These are phyloP conservation scores for Leishmania arabica DNA, from an alignment of 208 protist genomes.

Conservation along the genomic window DNA sequence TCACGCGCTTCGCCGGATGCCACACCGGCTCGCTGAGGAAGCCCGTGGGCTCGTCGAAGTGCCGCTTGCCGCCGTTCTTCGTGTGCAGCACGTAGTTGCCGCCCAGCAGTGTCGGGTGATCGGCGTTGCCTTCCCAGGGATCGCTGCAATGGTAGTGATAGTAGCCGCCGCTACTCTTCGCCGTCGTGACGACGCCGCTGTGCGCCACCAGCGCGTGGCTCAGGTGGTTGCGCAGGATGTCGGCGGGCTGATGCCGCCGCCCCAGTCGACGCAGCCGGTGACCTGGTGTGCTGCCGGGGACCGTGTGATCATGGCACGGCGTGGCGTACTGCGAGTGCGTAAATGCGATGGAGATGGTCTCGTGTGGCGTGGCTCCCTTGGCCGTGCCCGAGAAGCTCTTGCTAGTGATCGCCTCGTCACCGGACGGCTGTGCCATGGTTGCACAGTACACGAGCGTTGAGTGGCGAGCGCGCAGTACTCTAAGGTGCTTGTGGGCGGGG, in stretches of 20 bases:
- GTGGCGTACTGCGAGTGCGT: slow-evolving; percentile 68
- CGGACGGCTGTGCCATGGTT: neutral
- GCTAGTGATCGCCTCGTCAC: neutral
- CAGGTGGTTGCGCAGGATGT: slow-evolving; percentile 47
- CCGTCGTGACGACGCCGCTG: slow-evolving; percentile 14
- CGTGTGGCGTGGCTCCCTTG: slow-evolving; percentile 12
- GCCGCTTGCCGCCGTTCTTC: slow-evolving; percentile 65
- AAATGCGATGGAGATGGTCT: slow-evolving; percentile 75
- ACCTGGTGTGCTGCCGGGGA: slow-evolving; percentile 70
- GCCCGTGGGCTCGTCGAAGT: slow-evolving; percentile 61
- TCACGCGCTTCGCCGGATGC: slow-evolving; percentile 32
- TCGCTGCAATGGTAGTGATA: neutral
- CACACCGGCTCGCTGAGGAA: slow-evolving; percentile 33
- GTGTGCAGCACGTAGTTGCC: slow-evolving; percentile 66
- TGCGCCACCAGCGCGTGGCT: slow-evolving; percentile 44
- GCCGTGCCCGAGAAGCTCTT: neutral
- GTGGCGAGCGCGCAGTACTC: neutral
- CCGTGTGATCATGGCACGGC: slow-evolving; percentile 62
- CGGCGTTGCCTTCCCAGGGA: slow-evolving; percentile 17
- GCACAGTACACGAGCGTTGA: neutral
- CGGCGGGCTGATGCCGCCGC: slow-evolving; percentile 47
- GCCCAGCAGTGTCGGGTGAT: slow-evolving; percentile 23
- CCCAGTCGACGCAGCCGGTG: slow-evolving; percentile 45
- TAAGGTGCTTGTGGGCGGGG: neutral
- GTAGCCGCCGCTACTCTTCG: neutral